Evolutionary conservation across 129 eudicot species (phyloP), one percentile per base, ranked within the genome.

Genomic region (Flaveria trinervia): DNA sequence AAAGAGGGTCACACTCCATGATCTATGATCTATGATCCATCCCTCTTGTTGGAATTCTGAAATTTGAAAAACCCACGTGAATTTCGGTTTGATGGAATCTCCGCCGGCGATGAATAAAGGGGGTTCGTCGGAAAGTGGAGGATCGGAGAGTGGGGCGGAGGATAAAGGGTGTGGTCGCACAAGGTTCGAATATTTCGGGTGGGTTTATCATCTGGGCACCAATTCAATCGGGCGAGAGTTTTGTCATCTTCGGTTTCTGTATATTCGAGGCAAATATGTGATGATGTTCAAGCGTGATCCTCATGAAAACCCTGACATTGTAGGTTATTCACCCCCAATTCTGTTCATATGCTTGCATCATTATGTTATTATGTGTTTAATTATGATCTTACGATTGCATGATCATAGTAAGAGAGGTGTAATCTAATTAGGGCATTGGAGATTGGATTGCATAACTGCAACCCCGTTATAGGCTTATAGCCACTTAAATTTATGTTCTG

Each of bases 211-310:
- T 81, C 15, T 94, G 80, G 97, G 96, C 1, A 83, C 85, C 14
- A 91, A 89, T 80, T 71, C 84, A 36, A 91, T 94, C 33, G 98
- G 98, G 9, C 96, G 76, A 45, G 97, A 94, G 65, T 94, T 78
- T 72, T 89, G 92, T 75, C 97, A 86, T 67, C 85, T 89, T 41
- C 87, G 98, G 7, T 94, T 89, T 65, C 88, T 94, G 26, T 80
- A 23, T 68, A 89, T 94, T 46, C 84, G 86, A 3, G 98, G 98
- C 41, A 88, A 82, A 84, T 83, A 89, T 52, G 82, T 89, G 12
- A 87, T 84, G 81, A 94, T 94, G 98, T 94, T 84, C 65, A 94
- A 91, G 67, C 90, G 97, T 48, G 96, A 94, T 65, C 98, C 98
- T 17, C 86, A 85, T 52, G 85, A 91, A 16, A 75, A 94, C 64